Conservation (phyloP, 257 asterid species). For the Solanum lignicaule region DNA sequence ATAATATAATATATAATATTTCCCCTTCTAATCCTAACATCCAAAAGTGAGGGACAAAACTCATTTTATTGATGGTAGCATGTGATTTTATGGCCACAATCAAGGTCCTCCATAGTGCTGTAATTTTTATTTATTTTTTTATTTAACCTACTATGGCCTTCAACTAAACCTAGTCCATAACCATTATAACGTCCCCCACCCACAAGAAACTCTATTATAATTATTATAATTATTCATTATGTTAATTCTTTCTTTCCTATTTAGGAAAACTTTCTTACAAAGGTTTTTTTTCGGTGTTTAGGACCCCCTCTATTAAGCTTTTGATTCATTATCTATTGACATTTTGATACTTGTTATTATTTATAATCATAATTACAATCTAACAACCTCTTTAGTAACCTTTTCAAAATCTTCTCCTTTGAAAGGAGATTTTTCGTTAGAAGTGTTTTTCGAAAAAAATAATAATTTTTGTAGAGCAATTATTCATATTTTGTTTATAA, state of each 20-base stretch:
- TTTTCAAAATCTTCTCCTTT: neutral
- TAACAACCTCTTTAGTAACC: neutral
- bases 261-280: slow-evolving; percentile 10
- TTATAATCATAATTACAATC: slow-evolving; percentile 15
- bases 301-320: slow-evolving; percentile 7
- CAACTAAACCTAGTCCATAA: neutral
- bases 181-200: neutral
- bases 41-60: slow-evolving; percentile 58
- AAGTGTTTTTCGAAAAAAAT: neutral
- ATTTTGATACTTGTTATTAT: neutral
- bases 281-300: neutral
- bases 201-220: slow-evolving; percentile 1
- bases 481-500: neutral
- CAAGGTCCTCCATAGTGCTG: slow-evolving; percentile 18
- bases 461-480: neutral
- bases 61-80: slow-evolving; percentile 39
- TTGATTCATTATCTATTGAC: neutral
- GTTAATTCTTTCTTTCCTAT: slow-evolving; percentile 17
- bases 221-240: neutral
- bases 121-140: neutral
- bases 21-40: slow-evolving; percentile 24
- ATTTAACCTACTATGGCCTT: slow-evolving; percentile 2
- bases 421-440: neutral
- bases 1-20: neutral
- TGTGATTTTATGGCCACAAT: slow-evolving; percentile 41